These are phyloP conservation scores for Fusarium sp. DNA, from an alignment of 2,329 filamentous ascomycete genomes.

Conservation along the genomic window DNA sequence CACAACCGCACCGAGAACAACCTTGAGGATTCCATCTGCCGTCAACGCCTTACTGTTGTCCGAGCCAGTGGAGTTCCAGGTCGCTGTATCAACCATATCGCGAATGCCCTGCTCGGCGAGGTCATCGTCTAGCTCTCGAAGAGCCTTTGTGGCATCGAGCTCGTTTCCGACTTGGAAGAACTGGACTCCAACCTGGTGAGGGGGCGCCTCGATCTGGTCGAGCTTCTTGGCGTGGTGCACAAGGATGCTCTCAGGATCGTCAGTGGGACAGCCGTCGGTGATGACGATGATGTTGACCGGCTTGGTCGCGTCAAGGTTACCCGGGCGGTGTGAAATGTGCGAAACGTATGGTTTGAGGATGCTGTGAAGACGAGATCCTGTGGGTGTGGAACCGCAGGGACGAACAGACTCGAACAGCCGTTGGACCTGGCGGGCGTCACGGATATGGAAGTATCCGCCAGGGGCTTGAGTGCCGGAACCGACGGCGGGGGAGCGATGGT, in stretches of 20 bases:
- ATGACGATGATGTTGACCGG: slow-evolving; percentile 93
- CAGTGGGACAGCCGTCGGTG: slow-evolving; percentile 86
- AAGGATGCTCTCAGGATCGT: slow-evolving; percentile 81
- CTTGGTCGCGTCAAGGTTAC: slow-evolving; percentile 66
- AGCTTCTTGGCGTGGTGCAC: slow-evolving; percentile 76
- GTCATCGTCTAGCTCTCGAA: slow-evolving; percentile 81
- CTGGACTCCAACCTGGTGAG: slow-evolving; percentile 90
- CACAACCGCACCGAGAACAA: slow-evolving; percentile 82
- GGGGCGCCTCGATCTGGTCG: slow-evolving; percentile 75
- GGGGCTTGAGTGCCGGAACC: slow-evolving; percentile 57
- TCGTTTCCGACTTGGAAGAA: slow-evolving; percentile 95
- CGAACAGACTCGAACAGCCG: slow-evolving; percentile 77
- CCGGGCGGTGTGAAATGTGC: slow-evolving; percentile 53
- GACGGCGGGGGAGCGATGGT: slow-evolving; percentile 65
- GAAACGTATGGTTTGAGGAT: slow-evolving; percentile 81
- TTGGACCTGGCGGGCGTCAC: slow-evolving; percentile 67
- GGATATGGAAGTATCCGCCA: slow-evolving; percentile 75
- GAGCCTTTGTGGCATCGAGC: slow-evolving; percentile 69
- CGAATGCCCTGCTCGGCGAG: slow-evolving; percentile 70
- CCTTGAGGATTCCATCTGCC: slow-evolving; percentile 81
- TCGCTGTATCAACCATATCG: slow-evolving; percentile 93
- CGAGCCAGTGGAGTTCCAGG: slow-evolving; percentile 70
- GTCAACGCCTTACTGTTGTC: slow-evolving; percentile 63
- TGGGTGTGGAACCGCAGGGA: slow-evolving; percentile 79
- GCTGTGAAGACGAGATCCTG: slow-evolving; percentile 75